Conservation (phyloP, 345 rosid genomes). For the Citrus hindsii region DNA sequence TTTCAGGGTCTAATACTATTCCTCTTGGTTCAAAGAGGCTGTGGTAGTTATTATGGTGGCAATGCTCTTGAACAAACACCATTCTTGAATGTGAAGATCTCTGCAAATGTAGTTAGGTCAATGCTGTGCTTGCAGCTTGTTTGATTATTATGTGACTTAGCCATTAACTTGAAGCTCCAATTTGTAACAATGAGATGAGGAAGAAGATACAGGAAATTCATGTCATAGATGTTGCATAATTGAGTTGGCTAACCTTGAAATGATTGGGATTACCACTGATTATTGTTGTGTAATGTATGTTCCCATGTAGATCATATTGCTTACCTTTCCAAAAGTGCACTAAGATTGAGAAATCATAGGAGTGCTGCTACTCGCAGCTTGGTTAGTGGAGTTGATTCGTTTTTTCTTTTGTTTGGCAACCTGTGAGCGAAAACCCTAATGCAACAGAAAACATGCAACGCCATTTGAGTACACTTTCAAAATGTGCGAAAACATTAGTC, state of each 20-base stretch:
- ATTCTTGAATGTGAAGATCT: not conserved
- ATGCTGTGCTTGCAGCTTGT: not conserved
- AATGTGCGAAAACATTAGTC: not conserved
- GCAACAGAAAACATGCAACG: not conserved
- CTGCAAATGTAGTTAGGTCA: not conserved
- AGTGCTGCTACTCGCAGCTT: not conserved
- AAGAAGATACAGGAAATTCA: not conserved
- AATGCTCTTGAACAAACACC: too few relatives aligned
- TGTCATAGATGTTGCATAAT: not conserved
- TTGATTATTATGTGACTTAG: not conserved
- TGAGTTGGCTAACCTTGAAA: not conserved
- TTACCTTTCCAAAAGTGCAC: not conserved
- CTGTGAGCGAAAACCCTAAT: not conserved
- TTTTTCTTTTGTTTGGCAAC: not conserved
- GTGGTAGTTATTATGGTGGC: slow-evolving; percentile 35
- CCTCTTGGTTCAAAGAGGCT: slow-evolving; percentile 69
- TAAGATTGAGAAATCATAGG: not conserved
- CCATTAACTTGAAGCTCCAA: not conserved
- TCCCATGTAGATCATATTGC: not conserved
- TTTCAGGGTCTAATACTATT: slow-evolving; percentile 71
- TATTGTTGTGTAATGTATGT: not conserved
- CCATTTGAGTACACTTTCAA: not conserved
- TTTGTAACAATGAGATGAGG: not conserved
- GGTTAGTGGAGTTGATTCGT: not conserved
- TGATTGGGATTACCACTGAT: not conserved